Conservation (phyloP, 805 yeast species). For the Saccharomycopsis amapae region DNA sequence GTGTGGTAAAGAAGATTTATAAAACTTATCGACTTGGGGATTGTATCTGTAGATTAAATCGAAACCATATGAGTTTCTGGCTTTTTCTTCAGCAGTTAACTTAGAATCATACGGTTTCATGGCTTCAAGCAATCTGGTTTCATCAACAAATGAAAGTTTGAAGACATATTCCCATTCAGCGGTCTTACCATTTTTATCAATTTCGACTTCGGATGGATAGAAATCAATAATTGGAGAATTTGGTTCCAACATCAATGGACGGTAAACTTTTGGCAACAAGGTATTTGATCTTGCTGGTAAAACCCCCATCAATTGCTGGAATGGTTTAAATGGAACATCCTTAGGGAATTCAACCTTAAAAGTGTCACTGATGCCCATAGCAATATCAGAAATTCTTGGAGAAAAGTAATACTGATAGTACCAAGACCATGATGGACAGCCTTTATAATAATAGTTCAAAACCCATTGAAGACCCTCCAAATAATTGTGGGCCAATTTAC, state of each 20-base stretch:
- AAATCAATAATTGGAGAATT: conserved; percentile 83
- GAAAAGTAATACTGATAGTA: conserved; percentile 84
- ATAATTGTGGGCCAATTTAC: conserved; percentile 68
- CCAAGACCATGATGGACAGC: conserved; percentile 96
- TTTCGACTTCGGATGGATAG: conserved; percentile 80
- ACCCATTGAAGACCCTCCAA: conserved; percentile 98
- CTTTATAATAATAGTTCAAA: conserved; percentile 79
- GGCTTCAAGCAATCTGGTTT: conserved; percentile 61
- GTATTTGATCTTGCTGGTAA: conserved; percentile 84
- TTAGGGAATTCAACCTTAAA: conserved; percentile 53
- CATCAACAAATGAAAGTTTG: conserved; percentile 85
- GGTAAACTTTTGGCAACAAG: conserved; percentile 69
- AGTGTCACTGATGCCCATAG: conserved; percentile 52
- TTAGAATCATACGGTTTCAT: conserved; percentile 58
- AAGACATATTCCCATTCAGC: conserved; percentile 99
- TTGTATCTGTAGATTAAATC: conserved; percentile 65
- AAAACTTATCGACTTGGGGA: conserved; percentile 63
- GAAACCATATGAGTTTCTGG: conserved; percentile 67
- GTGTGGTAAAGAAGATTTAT: conserved; percentile 70
- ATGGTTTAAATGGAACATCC: conserved; percentile 83
- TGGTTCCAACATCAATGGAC: conserved; percentile 79
- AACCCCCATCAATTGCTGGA: conserved; percentile 95
- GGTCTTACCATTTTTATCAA: conserved; percentile 90
- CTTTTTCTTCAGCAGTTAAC: conserved; percentile 61
- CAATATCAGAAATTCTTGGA: conserved; percentile 86